Evolutionary conservation across 805 yeast genomes (phyloP).

Genomic region (Candida orba): DNA sequence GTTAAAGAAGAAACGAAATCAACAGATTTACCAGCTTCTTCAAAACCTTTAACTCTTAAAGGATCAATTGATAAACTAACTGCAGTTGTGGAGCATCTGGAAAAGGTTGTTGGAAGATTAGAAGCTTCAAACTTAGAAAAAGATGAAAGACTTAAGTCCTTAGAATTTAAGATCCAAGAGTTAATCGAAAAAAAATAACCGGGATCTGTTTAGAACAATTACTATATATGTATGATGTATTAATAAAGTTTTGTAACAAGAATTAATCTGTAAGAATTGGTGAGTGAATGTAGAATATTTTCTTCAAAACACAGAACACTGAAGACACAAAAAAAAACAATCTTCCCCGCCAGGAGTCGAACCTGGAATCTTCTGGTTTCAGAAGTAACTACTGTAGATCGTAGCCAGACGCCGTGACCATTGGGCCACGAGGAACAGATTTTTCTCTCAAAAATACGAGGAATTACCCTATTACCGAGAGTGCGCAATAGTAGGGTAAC

Average conservation of each 20-base stretch:
- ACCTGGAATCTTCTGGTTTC: conserved; percentile 30
- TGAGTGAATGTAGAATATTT: too few species aligned
- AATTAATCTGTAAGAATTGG: too few species aligned
- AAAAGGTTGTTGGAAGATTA: conserved; percentile 45
- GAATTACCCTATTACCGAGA: fast-evolving
- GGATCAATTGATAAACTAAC: conserved; percentile 66
- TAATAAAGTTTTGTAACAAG: too few species aligned
- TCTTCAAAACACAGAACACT: not conserved
- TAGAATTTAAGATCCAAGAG: conserved; percentile 57
- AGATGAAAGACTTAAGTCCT: conserved; percentile 49
- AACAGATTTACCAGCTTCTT: conserved; percentile 6
- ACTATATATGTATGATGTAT: not conserved
- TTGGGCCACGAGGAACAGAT: conserved; percentile 66
- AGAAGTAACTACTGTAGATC: conserved; percentile 38
- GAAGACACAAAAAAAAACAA: conserved; percentile 17
- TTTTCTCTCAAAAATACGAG: not conserved
- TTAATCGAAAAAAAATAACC: conserved; percentile 34
- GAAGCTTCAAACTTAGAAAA: conserved; percentile 51
- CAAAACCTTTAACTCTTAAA: conserved; percentile 55
- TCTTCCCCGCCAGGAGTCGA: conserved; percentile 31
- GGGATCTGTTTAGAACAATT: too few species aligned
- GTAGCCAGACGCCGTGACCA: conserved; percentile 74
- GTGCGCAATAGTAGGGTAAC: not conserved
- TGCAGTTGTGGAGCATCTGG: conserved; percentile 48
- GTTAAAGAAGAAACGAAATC: conserved; percentile 8